Conservation (phyloP, 129 eudicot species). For the Helianthus tuberosus region DNA sequence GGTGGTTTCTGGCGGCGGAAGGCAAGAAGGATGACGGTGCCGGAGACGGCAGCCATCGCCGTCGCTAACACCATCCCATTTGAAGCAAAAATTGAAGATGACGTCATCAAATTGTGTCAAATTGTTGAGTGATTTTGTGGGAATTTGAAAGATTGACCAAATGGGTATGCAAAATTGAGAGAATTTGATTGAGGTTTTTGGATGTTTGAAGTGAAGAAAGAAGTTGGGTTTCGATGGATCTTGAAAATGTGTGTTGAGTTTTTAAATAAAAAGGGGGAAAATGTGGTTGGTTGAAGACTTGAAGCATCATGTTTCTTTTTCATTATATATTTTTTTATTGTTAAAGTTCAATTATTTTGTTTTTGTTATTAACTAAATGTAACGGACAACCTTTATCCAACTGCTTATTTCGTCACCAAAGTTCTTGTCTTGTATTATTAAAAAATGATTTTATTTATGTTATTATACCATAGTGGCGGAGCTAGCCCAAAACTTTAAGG, state of each 20-base stretch:
- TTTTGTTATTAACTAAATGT: too few relatives aligned
- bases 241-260: constrained; percentile 16
- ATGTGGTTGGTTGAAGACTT: constrained; percentile 24
- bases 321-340: background rate
- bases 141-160: constrained; percentile 13
- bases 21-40: constrained; percentile 67
- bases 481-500: too few relatives aligned
- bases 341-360: too few relatives aligned
- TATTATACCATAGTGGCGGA: too few relatives aligned
- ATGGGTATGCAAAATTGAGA: constrained; percentile 8
- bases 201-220: constrained; percentile 20
- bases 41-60: constrained; percentile 83
- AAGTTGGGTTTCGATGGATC: constrained; percentile 35
- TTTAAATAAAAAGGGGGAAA: constrained; percentile 34
- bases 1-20: constrained; percentile 55
- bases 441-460: too few relatives aligned
- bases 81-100: constrained; percentile 55
- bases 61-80: constrained; percentile 66
- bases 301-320: background rate
- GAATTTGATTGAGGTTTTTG: constrained; percentile 4
- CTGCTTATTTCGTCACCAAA: too few relatives aligned
- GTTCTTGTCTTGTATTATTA: too few relatives aligned
- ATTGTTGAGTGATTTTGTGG: constrained; percentile 1
- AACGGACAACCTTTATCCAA: too few relatives aligned
- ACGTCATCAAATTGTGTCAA: background rate